Percentiles rank a stretch among this genome's conserved stretches.
Evolutionary conservation across 176 grass and related monocot species (phyloP).

Genomic region (Saccharum officinarum): DNA sequence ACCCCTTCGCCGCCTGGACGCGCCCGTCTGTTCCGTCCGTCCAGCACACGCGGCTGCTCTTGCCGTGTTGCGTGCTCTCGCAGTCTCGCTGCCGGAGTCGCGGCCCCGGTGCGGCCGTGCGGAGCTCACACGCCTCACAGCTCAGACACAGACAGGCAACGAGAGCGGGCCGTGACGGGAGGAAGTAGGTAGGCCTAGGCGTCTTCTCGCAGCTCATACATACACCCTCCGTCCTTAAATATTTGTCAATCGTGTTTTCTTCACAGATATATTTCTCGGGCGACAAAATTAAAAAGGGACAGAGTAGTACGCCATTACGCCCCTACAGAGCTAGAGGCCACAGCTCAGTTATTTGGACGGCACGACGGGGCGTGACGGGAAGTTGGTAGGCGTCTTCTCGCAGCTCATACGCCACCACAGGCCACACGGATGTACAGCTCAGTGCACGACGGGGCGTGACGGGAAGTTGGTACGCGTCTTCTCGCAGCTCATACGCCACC

Average conservation of each 20-base stretch:
- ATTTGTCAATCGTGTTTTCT: too few species aligned
- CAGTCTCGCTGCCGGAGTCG: background rate
- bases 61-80: background rate
- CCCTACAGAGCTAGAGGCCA: background rate
- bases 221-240: too few species aligned
- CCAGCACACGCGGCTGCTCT: background rate
- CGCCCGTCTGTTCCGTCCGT: background rate
- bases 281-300: too few species aligned
- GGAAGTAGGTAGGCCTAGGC: background rate
- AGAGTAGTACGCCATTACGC: too few species aligned
- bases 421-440: too few species aligned
- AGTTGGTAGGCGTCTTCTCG: too few species aligned
- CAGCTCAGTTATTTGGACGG: too few species aligned
- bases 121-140: too few species aligned
- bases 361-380: too few species aligned
- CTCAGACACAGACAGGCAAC: background rate
- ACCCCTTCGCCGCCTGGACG: background rate
- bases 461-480: background rate
- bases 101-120: background rate
- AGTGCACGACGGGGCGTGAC: background rate
- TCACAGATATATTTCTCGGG: too few species aligned
- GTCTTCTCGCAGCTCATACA: background rate
- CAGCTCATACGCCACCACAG: too few species aligned
- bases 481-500: background rate
- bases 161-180: background rate